phyloP scores from a whole-genome alignment of 177 flowering plant species.

The Telopea speciosissima region DNA sequence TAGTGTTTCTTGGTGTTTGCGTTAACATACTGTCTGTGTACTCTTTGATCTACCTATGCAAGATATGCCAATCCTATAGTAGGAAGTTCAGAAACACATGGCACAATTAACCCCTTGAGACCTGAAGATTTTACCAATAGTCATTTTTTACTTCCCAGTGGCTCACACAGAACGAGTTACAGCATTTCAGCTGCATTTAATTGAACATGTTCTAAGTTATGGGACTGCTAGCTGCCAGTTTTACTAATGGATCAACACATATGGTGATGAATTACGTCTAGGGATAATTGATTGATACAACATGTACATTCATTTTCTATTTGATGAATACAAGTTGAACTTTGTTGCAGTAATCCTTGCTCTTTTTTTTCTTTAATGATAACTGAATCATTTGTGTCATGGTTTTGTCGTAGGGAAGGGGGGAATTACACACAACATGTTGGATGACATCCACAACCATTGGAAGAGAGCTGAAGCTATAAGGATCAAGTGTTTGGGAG shows the following conservation, averaged over 20 bases:
- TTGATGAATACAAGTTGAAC: neutral
- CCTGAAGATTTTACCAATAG: too few relatives aligned
- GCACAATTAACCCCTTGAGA: too few relatives aligned
- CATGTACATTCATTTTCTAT: neutral
- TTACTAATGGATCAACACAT: neutral
- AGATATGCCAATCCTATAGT: too few relatives aligned
- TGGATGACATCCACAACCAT: conserved; percentile 91
- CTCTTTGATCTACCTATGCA: too few relatives aligned
- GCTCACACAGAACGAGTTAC: neutral
- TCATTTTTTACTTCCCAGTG: too few relatives aligned
- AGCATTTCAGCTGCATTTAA: neutral
- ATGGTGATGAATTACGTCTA: neutral
- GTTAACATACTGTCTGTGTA: too few relatives aligned
- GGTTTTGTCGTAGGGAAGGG: conserved; percentile 45
- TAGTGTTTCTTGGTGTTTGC: too few relatives aligned
- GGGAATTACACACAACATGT: conserved; percentile 87
- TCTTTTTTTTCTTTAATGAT: neutral
- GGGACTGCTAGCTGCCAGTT: neutral
- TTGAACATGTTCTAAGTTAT: too few relatives aligned
- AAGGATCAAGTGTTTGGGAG: conserved; percentile 89
- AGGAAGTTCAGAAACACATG: too few relatives aligned
- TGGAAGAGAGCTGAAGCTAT: conserved; percentile 97
- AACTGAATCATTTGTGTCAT: neutral
- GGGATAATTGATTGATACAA: neutral
- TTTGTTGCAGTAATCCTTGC: neutral